Conservation (phyloP, 2,329 filamentous ascomycete species). For the Arthrobotrys sinensis region DNA sequence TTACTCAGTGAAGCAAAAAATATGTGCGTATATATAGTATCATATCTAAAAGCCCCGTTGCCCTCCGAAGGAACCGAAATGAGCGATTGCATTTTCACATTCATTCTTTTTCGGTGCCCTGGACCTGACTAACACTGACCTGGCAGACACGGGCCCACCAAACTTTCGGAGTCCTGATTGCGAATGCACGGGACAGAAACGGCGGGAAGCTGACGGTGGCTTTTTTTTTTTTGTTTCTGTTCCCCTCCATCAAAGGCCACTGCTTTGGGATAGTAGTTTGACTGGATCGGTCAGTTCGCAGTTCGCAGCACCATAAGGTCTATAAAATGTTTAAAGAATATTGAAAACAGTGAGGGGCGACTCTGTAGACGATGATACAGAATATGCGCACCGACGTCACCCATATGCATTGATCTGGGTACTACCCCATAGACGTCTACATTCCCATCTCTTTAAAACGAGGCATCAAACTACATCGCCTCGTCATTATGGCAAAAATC, state of each 20-base stretch:
- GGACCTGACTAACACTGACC: constrained; percentile 15
- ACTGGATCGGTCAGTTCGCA: background rate
- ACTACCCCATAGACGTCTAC: constrained; percentile 16
- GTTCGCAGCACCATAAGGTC: background rate
- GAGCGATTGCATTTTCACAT: constrained; percentile 20
- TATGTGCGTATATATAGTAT: constrained; percentile 56
- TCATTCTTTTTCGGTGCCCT: constrained; percentile 7
- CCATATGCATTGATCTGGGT: background rate
- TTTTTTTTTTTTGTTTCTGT: constrained; percentile 9
- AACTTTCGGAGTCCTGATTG: constrained; percentile 13
- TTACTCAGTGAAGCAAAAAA: constrained; percentile 3
- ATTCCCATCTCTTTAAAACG: background rate
- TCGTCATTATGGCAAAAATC: background rate
- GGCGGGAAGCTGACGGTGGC: constrained; percentile 20
- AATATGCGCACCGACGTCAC: constrained; percentile 27
- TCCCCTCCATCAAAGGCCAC: background rate
- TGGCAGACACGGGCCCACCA: constrained; percentile 6
- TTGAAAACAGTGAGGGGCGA: constrained; percentile 1
- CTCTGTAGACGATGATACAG: background rate
- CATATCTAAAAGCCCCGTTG: constrained; percentile 49
- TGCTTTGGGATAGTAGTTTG: background rate
- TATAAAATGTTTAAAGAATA: constrained; percentile 5
- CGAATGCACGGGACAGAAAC: constrained; percentile 37
- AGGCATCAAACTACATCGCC: background rate
- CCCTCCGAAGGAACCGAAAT: constrained; percentile 53